Percentiles rank a stretch among this genome's conserved stretches.
phyloP scores from a whole-genome alignment of 2,329 filamentous ascomycete species.

The Herpotrichia juniperi region DNA sequence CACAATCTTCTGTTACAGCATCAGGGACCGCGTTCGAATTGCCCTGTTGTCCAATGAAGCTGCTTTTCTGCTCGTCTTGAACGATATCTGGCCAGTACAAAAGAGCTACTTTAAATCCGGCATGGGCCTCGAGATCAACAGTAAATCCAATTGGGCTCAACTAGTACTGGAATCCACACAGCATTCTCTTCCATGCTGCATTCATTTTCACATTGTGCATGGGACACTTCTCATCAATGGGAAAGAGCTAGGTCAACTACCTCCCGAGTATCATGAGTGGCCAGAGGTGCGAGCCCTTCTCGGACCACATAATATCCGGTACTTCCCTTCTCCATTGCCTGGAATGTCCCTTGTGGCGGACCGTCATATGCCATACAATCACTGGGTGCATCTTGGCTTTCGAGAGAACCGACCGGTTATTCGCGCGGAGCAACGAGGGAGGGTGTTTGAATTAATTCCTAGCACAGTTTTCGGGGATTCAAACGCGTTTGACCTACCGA shows the following conservation, averaged over 20 bases:
- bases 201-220: conserved; percentile 55
- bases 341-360: conserved; percentile 60
- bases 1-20: conserved; percentile 49
- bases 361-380: conserved; percentile 39
- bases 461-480: conserved; percentile 24
- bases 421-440: conserved; percentile 38
- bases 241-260: conserved; percentile 59
- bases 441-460: conserved; percentile 45
- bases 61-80: conserved; percentile 45
- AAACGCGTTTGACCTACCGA: conserved; percentile 57
- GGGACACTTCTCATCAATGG: conserved; percentile 59
- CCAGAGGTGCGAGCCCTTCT: conserved; percentile 59
- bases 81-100: conserved; percentile 51
- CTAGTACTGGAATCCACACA: conserved; percentile 22
- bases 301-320: conserved; percentile 57
- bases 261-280: conserved; percentile 56
- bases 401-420: conserved; percentile 51
- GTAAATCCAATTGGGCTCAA: background rate
- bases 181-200: conserved; percentile 40
- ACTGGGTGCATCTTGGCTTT: conserved; percentile 63
- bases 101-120: conserved; percentile 18
- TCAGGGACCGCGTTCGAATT: conserved; percentile 42
- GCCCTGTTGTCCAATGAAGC: conserved; percentile 40
- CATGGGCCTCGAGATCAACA: too few relatives aligned
- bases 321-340: conserved; percentile 56